These are phyloP conservation scores for Diaporthe eres DNA, from an alignment of 2,329 filamentous ascomycete species.

Conservation along the genomic window DNA sequence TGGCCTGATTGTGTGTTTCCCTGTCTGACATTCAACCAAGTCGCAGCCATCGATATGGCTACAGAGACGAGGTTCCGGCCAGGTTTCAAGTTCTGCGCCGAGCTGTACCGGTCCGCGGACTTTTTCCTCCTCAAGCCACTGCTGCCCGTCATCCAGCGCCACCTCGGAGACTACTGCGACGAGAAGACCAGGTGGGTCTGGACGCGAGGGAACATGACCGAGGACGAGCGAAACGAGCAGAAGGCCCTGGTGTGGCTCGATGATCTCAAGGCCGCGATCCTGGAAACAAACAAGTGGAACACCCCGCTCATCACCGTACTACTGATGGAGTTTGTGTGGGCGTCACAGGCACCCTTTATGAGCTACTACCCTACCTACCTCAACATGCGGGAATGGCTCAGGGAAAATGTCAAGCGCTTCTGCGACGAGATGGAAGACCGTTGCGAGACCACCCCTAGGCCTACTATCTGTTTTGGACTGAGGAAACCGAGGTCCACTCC, in stretches of 20 bases:
- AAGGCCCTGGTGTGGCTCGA: not conserved
- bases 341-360: rapidly evolving
- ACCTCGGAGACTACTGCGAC: not conserved
- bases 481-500: too few relatives aligned
- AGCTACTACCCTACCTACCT: not conserved
- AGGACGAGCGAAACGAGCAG: not conserved
- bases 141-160: not conserved
- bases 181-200: not conserved
- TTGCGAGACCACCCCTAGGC: too few relatives aligned
- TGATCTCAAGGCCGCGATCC: not conserved
- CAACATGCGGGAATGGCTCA: not conserved
- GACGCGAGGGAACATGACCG: rapidly evolving
- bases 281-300: not conserved
- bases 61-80: too few relatives aligned
- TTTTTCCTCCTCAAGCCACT: not conserved
- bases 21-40: not conserved
- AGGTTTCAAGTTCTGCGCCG: not conserved
- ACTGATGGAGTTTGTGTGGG: conserved; percentile 2
- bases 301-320: not conserved
- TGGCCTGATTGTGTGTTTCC: rapidly evolving
- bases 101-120: not conserved
- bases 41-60: not conserved
- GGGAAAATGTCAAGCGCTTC: rapidly evolving
- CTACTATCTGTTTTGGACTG: too few relatives aligned
- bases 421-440: too few relatives aligned